Conservation (phyloP, 148 eudicot genomes). For the Fagopyrum tataricum region DNA sequence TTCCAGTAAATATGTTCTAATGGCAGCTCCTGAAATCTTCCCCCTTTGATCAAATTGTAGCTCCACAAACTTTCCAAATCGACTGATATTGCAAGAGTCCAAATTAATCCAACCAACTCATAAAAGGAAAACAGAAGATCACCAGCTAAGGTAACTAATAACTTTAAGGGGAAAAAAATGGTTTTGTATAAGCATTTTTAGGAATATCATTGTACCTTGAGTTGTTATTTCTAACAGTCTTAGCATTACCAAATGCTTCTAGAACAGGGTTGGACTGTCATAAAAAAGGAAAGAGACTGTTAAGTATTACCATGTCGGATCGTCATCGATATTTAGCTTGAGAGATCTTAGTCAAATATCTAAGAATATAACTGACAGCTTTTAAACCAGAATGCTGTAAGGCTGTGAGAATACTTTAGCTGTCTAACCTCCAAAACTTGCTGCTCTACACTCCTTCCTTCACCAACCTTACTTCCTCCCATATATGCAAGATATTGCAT, state of each 20-base stretch:
- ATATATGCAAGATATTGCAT: constrained; percentile 76
- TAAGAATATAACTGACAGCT: not conserved
- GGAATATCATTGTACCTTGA: constrained; percentile 39
- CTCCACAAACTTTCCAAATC: constrained; percentile 75
- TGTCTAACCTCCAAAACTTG: constrained; percentile 63
- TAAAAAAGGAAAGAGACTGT: constrained; percentile 15
- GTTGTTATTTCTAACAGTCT: constrained; percentile 71
- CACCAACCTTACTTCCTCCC: constrained; percentile 51
- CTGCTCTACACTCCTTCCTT: constrained; percentile 64
- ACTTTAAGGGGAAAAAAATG: not conserved
- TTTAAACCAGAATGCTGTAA: not conserved
- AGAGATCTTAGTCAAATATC: not conserved
- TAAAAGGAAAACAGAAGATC: not conserved
- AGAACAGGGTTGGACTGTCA: constrained; percentile 71
- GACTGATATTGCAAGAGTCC: constrained; percentile 35
- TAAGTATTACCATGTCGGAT: not conserved
- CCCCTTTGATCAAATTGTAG: constrained; percentile 58
- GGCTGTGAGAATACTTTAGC: not conserved
- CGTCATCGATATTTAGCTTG: not conserved
- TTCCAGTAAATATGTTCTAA: constrained; percentile 65
- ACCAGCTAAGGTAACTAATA: too few relatives aligned
- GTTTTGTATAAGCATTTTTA: not conserved
- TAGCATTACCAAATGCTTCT: constrained; percentile 85
- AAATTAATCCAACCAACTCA: constrained; percentile 13
- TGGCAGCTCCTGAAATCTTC: constrained; percentile 72